These are phyloP conservation scores for Hymenoscyphus repandus DNA, from an alignment of 2,329 filamentous ascomycete species.

Conservation along the genomic window DNA sequence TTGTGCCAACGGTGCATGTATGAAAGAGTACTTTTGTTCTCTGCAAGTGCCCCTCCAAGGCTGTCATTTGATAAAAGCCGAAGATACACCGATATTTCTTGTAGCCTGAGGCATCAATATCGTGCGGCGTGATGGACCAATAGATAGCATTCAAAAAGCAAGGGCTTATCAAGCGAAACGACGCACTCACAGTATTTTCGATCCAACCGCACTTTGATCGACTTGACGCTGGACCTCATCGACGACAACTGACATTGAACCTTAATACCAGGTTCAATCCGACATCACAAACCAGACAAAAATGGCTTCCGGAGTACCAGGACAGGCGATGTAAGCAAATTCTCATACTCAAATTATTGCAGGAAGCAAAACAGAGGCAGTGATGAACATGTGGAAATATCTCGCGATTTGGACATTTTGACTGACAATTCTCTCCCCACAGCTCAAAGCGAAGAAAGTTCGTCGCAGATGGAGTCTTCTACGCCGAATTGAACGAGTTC, in stretches of 20 bases:
- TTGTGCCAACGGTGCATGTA: too few species aligned
- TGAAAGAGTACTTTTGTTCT: too few species aligned
- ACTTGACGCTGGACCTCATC: slow-evolving; percentile 15
- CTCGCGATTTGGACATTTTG: background rate
- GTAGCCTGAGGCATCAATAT: too few species aligned
- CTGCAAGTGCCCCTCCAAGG: too few species aligned
- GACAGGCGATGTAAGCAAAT: slow-evolving; percentile 33
- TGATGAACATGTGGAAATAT: background rate
- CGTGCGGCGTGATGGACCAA: background rate
- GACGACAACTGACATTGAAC: slow-evolving; percentile 27
- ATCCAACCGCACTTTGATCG: background rate
- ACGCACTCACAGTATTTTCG: background rate
- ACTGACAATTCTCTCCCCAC: slow-evolving; percentile 16
- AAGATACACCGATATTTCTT: too few species aligned
- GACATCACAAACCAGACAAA: slow-evolving; percentile 26
- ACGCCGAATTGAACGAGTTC: slow-evolving; percentile 99
- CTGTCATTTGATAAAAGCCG: too few species aligned
- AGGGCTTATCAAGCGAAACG: background rate
- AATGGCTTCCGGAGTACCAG: slow-evolving; percentile 35
- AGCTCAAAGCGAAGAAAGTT: slow-evolving; percentile 94
- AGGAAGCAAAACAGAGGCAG: background rate
- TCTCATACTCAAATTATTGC: background rate
- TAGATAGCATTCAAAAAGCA: background rate
- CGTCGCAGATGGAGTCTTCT: slow-evolving; percentile 99
- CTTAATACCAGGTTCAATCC: slow-evolving; percentile 26